Evolutionary conservation across 2,329 filamentous ascomycete genomes (phyloP).

Genomic region (Pyrenophora teres): DNA sequence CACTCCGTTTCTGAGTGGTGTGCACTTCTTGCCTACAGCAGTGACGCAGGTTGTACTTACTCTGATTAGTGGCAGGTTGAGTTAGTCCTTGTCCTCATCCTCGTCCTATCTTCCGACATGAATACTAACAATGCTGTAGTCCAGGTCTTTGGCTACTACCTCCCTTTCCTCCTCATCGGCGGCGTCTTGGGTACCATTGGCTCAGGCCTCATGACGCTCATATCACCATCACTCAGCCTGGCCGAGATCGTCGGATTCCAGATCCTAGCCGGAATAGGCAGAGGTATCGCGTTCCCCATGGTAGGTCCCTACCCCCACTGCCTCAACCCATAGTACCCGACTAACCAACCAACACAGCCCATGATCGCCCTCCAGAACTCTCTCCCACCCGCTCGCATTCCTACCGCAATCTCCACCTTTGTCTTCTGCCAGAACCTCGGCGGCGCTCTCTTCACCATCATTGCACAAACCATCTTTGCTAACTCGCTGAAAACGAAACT

Average conservation of each 20-base stretch:
- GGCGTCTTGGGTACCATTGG: background rate
- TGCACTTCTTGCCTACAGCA: constrained; percentile 21
- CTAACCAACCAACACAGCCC: constrained; percentile 4
- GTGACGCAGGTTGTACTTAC: constrained; percentile 43
- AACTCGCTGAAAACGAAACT: constrained; percentile 2
- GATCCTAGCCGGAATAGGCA: constrained; percentile 30
- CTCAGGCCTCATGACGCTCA: background rate
- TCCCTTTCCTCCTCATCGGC: constrained; percentile 44
- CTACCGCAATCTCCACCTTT: constrained; percentile 31
- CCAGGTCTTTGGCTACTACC: constrained; percentile 49
- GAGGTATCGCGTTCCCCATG: constrained; percentile 20
- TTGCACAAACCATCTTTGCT: constrained; percentile 14
- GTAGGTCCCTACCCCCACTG: background rate
- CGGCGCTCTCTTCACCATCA: constrained; percentile 27
- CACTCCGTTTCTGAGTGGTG: constrained; percentile 36
- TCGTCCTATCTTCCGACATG: too few relatives aligned
- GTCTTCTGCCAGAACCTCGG: constrained; percentile 38
- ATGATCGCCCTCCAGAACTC: constrained; percentile 30
- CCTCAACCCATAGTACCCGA: background rate
- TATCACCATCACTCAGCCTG: background rate
- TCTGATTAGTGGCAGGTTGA: constrained; percentile 47
- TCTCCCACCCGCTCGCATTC: constrained; percentile 20
- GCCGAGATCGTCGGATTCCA: constrained; percentile 11
- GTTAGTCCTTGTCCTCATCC: background rate
- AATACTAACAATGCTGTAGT: constrained; percentile 32